phyloP scores from a whole-genome alignment of 176 grass and related monocot species.

The Pontederia paniculata region DNA sequence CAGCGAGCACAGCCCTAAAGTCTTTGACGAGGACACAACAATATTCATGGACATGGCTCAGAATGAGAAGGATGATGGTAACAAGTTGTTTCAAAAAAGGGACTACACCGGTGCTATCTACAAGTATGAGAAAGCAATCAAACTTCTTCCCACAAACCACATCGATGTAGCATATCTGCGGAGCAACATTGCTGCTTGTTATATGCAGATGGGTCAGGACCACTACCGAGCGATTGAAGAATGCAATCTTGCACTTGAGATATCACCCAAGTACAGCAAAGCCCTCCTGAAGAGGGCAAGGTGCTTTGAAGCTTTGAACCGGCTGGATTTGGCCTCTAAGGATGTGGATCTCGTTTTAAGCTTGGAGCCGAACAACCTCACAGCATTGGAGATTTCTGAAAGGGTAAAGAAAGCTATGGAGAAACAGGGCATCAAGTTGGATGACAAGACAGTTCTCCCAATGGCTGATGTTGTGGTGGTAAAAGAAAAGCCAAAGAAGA shows the following conservation, averaged over 20 bases:
- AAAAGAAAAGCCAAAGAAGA: constrained; percentile 58
- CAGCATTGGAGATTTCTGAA: constrained; percentile 60
- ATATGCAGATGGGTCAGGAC: constrained; percentile 76
- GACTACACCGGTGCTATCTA: constrained; percentile 61
- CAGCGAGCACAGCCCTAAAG: constrained; percentile 18
- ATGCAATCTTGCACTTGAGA: constrained; percentile 67
- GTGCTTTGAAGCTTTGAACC: constrained; percentile 65
- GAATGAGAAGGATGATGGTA: constrained; percentile 64
- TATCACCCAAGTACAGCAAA: constrained; percentile 56
- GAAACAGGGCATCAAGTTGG: constrained; percentile 49
- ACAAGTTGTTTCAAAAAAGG: constrained; percentile 74
- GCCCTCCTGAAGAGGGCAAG: constrained; percentile 80
- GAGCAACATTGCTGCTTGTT: constrained; percentile 86
- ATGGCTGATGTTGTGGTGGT: constrained; percentile 37
- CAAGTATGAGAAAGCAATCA: constrained; percentile 84
- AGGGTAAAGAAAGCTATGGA: constrained; percentile 53
- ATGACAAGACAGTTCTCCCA: constrained; percentile 41
- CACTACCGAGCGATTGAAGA: constrained; percentile 71
- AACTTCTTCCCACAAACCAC: constrained; percentile 45
- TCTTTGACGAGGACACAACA: constrained; percentile 61
- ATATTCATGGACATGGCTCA: constrained; percentile 65
- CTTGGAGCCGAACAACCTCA: constrained; percentile 64
- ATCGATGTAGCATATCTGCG: constrained; percentile 50
- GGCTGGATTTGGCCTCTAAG: constrained; percentile 50
- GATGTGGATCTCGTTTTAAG: constrained; percentile 50